These are phyloP conservation scores for Talaromyces marneffei DNA, from an alignment of 2,329 filamentous ascomycete genomes.

Conservation along the genomic window DNA sequence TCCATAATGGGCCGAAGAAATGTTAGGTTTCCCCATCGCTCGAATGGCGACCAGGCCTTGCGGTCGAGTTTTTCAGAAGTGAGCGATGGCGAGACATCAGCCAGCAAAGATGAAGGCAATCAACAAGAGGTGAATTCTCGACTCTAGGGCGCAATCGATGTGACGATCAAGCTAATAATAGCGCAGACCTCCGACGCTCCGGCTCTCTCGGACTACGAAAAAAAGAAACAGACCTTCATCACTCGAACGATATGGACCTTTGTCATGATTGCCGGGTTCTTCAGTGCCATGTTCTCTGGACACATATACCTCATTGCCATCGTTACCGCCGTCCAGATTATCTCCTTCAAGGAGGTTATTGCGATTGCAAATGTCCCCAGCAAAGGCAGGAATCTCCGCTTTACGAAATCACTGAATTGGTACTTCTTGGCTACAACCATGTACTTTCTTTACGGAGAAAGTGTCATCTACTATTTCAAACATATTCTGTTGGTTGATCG, in stretches of 20 bases:
- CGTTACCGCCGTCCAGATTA: conserved; percentile 87
- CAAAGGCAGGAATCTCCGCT: conserved; percentile 79
- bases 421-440: conserved; percentile 98
- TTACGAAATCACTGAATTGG: conserved; percentile 97
- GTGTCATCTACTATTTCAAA: conserved; percentile 99
- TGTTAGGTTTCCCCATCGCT: conserved; percentile 15
- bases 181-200: conserved; percentile 33
- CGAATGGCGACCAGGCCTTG: conserved; percentile 13
- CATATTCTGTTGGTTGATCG: conserved; percentile 94
- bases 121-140: conserved; percentile 29
- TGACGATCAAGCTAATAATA: conserved; percentile 1
- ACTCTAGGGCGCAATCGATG: neutral
- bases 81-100: conserved; percentile 6
- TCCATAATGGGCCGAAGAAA: conserved; percentile 15
- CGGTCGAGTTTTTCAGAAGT: conserved; percentile 14
- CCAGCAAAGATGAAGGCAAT: conserved; percentile 21
- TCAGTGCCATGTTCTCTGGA: conserved; percentile 84
- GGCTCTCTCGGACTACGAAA: conserved; percentile 72
- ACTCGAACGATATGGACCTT: conserved; percentile 96
- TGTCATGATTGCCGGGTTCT: conserved; percentile 93
- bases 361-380: conserved; percentile 94
- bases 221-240: conserved; percentile 98
- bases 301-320: conserved; percentile 96
- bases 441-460: conserved; percentile 99
- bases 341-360: conserved; percentile 99